Base-by-base conservation (phyloP, 2,329 filamentous ascomycete species). In the Ophiostoma novo-ulmi region DNA sequence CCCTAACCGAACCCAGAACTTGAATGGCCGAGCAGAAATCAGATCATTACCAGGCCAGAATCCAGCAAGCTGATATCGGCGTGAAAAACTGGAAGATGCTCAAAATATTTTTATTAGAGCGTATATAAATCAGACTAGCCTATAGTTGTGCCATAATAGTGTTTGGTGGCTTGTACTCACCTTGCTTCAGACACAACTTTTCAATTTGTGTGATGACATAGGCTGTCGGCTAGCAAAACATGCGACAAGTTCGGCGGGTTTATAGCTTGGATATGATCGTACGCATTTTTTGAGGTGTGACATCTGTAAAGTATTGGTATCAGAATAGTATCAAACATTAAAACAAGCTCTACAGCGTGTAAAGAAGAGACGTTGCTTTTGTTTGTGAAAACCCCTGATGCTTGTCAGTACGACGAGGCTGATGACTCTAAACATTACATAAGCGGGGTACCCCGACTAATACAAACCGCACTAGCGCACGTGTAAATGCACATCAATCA, bases 391-490 rank as follows among this genome's bases (percentile, higher is more conserved):
- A 22, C 52, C 52, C 52, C 11, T 58, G 58, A 63, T 63, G 58
- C 58, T 63, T 63, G 22, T 58, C n/a, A 26, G 52, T 58, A 26
- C 52, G n/a, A 58, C 52, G 52, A 58, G 52, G 58, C 58, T 36
- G 58, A 31, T 35, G 26, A 26, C 26, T 63, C 58, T 6, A 14
- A 31, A 17, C 22, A 63, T 63, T 63, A 63, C 58, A 63, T 63
- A 63, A 63, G 58, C 58, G 58, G 52, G 58, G 5, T 14, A 35
- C 14, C 22, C 58, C 58, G 58, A 63, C 58, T 63, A 63, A 63
- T 7, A 35, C 22, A 35, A 35, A 13, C 11, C 58, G 58, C 52
- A 58, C 52, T 58, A 58, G 52, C 52, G 52, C 52, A 58, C 52
- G 52, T 58, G 52, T 58, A 5, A 58, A 58, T 58, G 52, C 22